Conservation (phyloP, 305 asterid genomes). For the Solanum chacoense region DNA sequence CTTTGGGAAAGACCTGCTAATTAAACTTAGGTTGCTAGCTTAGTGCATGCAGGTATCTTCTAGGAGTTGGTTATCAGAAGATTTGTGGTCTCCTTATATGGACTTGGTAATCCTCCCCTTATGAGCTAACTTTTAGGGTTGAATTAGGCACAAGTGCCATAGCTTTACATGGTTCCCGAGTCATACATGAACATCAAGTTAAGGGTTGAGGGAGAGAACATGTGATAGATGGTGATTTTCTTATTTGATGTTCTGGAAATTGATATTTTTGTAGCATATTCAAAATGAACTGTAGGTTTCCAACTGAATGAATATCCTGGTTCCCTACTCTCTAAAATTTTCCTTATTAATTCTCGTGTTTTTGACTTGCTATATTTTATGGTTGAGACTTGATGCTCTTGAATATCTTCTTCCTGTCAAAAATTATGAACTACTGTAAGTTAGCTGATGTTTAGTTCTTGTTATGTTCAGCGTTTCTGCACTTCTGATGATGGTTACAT, state of each 20-base stretch:
- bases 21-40: not conserved
- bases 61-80: not conserved
- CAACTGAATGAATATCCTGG: not conserved
- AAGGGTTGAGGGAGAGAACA: not conserved
- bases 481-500: constrained; percentile 94
- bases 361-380: not conserved
- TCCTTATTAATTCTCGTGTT: not conserved
- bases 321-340: not conserved
- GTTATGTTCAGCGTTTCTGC: constrained; percentile 70
- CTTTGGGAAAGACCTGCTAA: not conserved
- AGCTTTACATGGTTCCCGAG: not conserved
- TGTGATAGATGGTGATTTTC: not conserved
- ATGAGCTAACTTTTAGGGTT: not conserved
- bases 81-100: not conserved
- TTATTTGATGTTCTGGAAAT: not conserved
- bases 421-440: not conserved
- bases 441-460: not conserved
- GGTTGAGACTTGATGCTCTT: not conserved
- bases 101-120: not conserved
- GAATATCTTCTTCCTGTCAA: not conserved
- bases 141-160: not conserved
- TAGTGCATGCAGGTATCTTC: not conserved
- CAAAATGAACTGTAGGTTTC: not conserved
- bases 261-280: not conserved
- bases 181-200: not conserved